These are phyloP conservation scores for Solanum clarkiae DNA, from an alignment of 257 asterid species.

Conservation along the genomic window DNA sequence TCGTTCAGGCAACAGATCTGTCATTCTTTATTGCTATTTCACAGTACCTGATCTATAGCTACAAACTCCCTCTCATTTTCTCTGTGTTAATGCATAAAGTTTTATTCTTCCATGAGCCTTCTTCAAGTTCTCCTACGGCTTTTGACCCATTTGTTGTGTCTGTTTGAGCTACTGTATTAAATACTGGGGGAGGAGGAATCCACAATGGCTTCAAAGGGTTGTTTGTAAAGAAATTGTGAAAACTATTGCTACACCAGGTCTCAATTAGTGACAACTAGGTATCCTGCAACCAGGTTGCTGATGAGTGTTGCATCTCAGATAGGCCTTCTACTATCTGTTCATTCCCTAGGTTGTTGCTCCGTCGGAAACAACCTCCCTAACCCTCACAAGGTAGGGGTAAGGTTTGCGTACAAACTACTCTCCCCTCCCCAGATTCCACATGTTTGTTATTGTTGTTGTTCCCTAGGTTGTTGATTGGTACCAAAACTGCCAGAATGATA, in stretches of 20 bases:
- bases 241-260: neutral
- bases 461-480: neutral
- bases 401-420: neutral
- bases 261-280: neutral
- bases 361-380: no score
- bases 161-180: neutral
- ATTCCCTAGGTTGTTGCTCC: neutral
- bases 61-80: neutral
- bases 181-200: neutral
- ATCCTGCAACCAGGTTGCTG: neutral
- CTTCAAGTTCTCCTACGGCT: neutral
- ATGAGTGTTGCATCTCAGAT: neutral
- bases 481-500: neutral
- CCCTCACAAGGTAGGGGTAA: neutral
- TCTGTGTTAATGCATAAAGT: neutral
- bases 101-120: neutral
- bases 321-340: neutral
- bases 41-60: neutral
- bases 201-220: neutral
- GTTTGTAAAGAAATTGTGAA: neutral
- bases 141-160: neutral
- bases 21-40: neutral
- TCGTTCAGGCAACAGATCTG: neutral
- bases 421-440: no score
- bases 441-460: neutral